Evolutionary conservation across 306 rosid species (phyloP), one percentile per base, ranked within the genome.

Genomic region (Trifolium subterraneum): DNA sequence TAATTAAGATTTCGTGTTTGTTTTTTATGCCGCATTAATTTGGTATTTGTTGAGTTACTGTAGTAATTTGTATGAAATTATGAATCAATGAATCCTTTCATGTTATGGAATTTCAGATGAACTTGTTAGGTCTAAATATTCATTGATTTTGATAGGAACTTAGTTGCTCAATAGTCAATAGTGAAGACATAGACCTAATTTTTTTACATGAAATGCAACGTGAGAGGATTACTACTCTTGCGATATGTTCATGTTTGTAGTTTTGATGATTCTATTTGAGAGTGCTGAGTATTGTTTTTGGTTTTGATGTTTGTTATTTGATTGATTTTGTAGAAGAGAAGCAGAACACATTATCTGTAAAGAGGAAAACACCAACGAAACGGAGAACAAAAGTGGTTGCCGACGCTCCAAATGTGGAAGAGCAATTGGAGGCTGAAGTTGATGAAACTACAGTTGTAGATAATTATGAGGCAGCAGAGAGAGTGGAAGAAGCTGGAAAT

Each of bases 401-500:
- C 3, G 63, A 74, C 7, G 45, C 73, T 66, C 66, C 75, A 5
- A 75, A 78, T 54, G 16, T 25, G 59, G 87, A 38, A 64, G 86
- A 76, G 42, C 61, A 73, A 47, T 70, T 31, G 54, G 70, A 68
- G 81, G 86, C 29, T 19, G 81, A 65, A 22, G 78, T 67, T 74
- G 85, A 50, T 64, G 87, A 81, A 61, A 75, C 77, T 67, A 66
- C 15, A 14, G 70, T 51, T 36, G 44, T 29, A 64, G 75, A 48
- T 69, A 50, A 29, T 52, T 8, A 13, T 50, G 79, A 39, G 44
- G 69, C 6, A 19, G 70, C 42, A 38, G 84, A 29, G 23, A 75
- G 75, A 52, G 78, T 51, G 72, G 84, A 69, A 60, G 88, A 84
- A 72, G 71, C 81, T 25, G 82, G 13, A 55, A 47, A 81, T 82